Conservation (phyloP, 768 basidiomycete species). For the Rhodosporidiobolus sp. region DNA sequence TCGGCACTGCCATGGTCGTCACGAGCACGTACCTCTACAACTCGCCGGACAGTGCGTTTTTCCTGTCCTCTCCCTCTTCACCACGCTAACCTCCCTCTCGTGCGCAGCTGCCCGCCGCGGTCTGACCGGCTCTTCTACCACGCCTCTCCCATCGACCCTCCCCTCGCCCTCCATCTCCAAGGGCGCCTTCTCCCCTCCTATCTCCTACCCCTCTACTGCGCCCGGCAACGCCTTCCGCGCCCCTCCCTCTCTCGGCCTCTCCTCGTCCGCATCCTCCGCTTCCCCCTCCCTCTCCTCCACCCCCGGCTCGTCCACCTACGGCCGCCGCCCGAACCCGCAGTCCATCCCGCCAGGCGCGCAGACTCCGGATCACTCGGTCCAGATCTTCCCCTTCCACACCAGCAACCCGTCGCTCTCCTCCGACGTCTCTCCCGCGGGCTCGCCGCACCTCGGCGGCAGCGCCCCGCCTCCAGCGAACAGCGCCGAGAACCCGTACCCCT, state of each 20-base stretch:
- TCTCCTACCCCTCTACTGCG: background rate
- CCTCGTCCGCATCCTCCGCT: background rate
- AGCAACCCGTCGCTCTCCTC: no score
- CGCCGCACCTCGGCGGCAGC: no score
- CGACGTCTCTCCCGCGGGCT: no score
- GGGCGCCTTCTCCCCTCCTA: background rate
- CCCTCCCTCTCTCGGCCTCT: background rate
- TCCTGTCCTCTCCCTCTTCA: no score
- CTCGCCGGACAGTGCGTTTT: slow-evolving; percentile 54
- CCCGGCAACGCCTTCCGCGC: slow-evolving; percentile 4
- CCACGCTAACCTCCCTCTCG: background rate
- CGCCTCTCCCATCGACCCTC: slow-evolving; percentile 7
- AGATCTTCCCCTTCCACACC: background rate
- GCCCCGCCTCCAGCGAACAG: no score
- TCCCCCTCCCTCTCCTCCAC: background rate
- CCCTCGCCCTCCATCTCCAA: slow-evolving; percentile 12
- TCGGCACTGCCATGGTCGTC: slow-evolving; percentile 79
- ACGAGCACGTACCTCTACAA: slow-evolving; percentile 91
- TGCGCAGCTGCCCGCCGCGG: background rate
- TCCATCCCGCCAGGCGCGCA: slow-evolving; percentile 14
- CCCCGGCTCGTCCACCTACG: slow-evolving; percentile 3
- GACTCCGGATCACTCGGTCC: slow-evolving; percentile 22
- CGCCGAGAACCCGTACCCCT: no score
- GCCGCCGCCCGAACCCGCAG: slow-evolving; percentile 24
- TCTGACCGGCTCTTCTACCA: background rate